Evolutionary conservation across 1,284 basidiomycete species (phyloP).

Genomic region (Inonotus hispidus): DNA sequence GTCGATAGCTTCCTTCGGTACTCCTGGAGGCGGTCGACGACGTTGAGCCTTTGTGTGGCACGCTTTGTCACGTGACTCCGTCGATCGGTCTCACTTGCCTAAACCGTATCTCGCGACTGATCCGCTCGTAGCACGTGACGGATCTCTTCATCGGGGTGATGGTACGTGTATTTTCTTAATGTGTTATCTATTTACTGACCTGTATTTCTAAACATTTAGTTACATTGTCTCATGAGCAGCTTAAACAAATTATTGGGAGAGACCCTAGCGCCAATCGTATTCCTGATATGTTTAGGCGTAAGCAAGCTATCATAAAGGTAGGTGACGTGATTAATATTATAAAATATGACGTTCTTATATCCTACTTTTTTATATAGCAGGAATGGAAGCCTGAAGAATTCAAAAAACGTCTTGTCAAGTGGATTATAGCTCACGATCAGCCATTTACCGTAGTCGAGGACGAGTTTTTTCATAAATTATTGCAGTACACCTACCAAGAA

Average conservation of each 20-base stretch:
- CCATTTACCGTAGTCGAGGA: slow-evolving; percentile 31
- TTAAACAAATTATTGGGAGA: background rate
- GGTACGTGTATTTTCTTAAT: background rate
- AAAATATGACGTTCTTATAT: background rate
- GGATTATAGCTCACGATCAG: slow-evolving; percentile 30
- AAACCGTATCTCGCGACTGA: too few species aligned
- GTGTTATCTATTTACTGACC: background rate
- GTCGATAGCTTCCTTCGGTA: too few species aligned
- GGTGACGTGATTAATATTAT: background rate
- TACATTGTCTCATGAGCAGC: background rate
- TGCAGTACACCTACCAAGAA: slow-evolving; percentile 21
- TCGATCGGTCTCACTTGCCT: too few species aligned
- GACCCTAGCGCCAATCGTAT: background rate
- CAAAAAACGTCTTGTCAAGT: slow-evolving; percentile 26
- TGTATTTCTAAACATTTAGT: background rate
- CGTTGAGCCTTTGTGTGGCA: too few species aligned
- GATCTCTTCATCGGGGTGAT: too few species aligned
- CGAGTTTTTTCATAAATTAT: slow-evolving; percentile 23
- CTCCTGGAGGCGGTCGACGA: too few species aligned
- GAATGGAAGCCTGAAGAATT: slow-evolving; percentile 22
- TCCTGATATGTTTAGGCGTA: background rate
- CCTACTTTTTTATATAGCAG: slow-evolving; percentile 3
- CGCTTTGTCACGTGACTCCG: too few species aligned
- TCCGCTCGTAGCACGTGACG: too few species aligned
- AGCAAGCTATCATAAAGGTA: background rate